phyloP scores from a whole-genome alignment of 2,329 filamentous ascomycete genomes.

The Ophiosphaerella narmari region DNA sequence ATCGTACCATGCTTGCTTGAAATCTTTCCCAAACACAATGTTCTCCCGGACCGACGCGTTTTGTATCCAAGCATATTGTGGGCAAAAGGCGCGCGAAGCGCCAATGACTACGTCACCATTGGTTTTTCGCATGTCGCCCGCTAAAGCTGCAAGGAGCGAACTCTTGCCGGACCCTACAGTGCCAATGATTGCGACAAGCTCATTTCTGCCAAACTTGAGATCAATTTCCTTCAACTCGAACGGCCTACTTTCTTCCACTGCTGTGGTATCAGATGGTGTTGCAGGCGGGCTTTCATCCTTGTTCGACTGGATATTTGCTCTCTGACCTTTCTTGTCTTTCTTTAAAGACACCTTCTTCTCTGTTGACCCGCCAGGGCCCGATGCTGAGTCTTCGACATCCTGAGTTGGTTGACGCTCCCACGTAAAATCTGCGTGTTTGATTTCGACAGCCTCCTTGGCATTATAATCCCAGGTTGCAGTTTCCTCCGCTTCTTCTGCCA shows the following conservation, averaged over 20 bases:
- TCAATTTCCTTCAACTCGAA: conserved; percentile 74
- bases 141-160: conserved; percentile 84
- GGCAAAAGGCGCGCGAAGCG: conserved; percentile 84
- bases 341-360: conserved; percentile 54
- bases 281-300: conserved; percentile 26
- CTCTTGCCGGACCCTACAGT: conserved; percentile 90
- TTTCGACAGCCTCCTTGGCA: conserved; percentile 64
- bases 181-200: conserved; percentile 84
- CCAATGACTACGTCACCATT: conserved; percentile 74
- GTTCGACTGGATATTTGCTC: conserved; percentile 37
- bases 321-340: conserved; percentile 54
- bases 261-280: conserved; percentile 55
- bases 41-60: conserved; percentile 87
- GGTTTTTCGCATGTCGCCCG: conserved; percentile 91
- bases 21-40: conserved; percentile 83
- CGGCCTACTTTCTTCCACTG: conserved; percentile 60
- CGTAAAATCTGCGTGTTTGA: conserved; percentile 77
- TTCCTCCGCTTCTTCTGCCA: conserved; percentile 83
- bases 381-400: conserved; percentile 42
- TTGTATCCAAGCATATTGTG: conserved; percentile 98
- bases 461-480: conserved; percentile 63
- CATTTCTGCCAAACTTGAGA: conserved; percentile 71
- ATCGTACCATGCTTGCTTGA: conserved; percentile 76
- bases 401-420: conserved; percentile 75
- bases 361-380: conserved; percentile 37